These are phyloP conservation scores for Scalesia atractyloides DNA, from an alignment of 129 eudicot genomes.

Conservation along the genomic window DNA sequence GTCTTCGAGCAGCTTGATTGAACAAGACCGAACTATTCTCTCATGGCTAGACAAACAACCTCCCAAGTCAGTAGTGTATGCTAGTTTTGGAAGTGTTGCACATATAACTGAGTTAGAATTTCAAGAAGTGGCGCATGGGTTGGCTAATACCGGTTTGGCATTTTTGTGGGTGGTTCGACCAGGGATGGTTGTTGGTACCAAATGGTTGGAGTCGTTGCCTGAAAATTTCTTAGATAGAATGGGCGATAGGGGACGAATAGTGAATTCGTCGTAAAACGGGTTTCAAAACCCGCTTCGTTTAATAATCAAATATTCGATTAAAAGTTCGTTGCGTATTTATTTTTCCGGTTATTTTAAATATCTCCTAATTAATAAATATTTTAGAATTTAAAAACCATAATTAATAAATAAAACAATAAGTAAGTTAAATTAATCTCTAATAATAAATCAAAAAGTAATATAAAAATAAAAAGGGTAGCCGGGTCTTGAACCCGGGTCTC, in stretches of 20 bases:
- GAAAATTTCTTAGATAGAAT: conserved; percentile 17
- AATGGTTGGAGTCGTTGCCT: conserved; percentile 15
- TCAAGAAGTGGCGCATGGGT: conserved; percentile 52
- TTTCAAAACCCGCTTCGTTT: too few relatives aligned
- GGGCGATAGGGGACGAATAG: conserved; percentile 42
- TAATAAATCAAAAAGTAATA: too few relatives aligned
- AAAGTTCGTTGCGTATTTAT: too few relatives aligned
- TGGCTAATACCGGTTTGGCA: conserved; percentile 27
- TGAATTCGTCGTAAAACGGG: too few relatives aligned
- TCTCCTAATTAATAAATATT: too few relatives aligned
- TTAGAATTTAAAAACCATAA: too few relatives aligned
- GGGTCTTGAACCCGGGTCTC: too few relatives aligned
- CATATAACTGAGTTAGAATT: conserved; percentile 29
- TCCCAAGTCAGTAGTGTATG: conserved; percentile 45
- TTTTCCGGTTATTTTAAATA: too few relatives aligned
- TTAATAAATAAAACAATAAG: too few relatives aligned
- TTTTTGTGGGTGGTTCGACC: conserved; percentile 59
- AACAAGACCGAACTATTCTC: conserved; percentile 36
- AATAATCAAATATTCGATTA: too few relatives aligned
- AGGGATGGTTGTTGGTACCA: conserved; percentile 39
- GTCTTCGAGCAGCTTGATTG: conserved; percentile 30
- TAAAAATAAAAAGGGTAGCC: too few relatives aligned
- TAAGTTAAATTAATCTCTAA: too few relatives aligned
- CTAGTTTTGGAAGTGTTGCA: conserved; percentile 62
- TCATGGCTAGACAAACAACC: conserved; percentile 51